phyloP scores from a whole-genome alignment of 1,139 yeast genomes.

The Hansenula lynferdii region DNA sequence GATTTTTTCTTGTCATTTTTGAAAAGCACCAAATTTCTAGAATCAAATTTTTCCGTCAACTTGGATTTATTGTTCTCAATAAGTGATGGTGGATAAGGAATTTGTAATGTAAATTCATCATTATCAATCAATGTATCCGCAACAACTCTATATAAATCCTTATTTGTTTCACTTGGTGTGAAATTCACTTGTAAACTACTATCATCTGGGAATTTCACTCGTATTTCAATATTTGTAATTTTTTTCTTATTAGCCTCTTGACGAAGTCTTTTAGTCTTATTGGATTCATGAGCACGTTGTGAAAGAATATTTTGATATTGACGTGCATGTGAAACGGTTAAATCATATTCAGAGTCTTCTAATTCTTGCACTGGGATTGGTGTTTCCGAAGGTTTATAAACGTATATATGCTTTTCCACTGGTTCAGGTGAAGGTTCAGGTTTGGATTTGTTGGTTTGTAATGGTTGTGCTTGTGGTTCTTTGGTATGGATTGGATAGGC shows the following conservation, averaged over 20 bases:
- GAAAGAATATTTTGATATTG: slow-evolving; percentile 44
- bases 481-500: neutral
- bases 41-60: slow-evolving; percentile 23
- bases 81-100: slow-evolving; percentile 37
- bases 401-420: slow-evolving; percentile 17
- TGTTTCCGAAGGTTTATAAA: slow-evolving; percentile 14
- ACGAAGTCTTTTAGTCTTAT: slow-evolving; percentile 22
- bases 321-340: slow-evolving; percentile 50
- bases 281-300: slow-evolving; percentile 32
- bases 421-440: slow-evolving; percentile 4
- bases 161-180: slow-evolving; percentile 30
- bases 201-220: slow-evolving; percentile 52
- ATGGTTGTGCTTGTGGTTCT: neutral
- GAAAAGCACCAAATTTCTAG: slow-evolving; percentile 30
- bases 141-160: slow-evolving; percentile 38
- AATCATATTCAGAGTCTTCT: slow-evolving; percentile 32
- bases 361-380: slow-evolving; percentile 9
- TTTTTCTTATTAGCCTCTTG: slow-evolving; percentile 10
- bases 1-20: slow-evolving; percentile 13
- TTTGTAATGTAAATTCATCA: slow-evolving; percentile 32
- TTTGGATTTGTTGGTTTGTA: too few species aligned
- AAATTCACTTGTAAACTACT: slow-evolving; percentile 45
- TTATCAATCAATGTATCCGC: slow-evolving; percentile 17
- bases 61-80: slow-evolving; percentile 21
- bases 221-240: slow-evolving; percentile 29